Conservation (phyloP, 2,329 filamentous ascomycete species). For the Aspergillus luchuensis region DNA sequence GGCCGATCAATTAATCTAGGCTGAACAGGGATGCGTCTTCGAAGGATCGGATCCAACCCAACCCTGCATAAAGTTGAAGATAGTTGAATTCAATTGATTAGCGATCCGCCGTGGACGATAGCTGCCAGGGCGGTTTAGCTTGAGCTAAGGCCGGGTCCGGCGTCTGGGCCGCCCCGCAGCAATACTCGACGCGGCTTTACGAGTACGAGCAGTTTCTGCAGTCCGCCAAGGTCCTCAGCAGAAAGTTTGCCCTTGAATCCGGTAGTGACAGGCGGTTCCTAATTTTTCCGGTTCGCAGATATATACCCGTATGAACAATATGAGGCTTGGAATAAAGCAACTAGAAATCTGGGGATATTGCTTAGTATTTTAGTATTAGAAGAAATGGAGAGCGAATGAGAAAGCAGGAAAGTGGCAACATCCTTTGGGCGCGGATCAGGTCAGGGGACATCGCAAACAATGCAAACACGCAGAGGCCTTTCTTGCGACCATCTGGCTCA, state of each 20-base stretch:
- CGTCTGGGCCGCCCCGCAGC: conserved; percentile 19
- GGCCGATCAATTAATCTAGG: neutral
- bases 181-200: neutral
- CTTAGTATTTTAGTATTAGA: too few species aligned
- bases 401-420: neutral
- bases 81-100: neutral
- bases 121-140: conserved; percentile 7
- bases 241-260: neutral
- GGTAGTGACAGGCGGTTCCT: neutral
- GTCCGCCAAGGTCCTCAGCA: neutral
- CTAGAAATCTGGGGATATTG: too few species aligned
- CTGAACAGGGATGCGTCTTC: neutral
- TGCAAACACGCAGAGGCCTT: conserved; percentile 22
- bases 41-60: neutral
- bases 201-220: neutral
- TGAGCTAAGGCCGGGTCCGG: conserved; percentile 12
- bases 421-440: neutral
- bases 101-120: neutral
- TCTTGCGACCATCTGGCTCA: neutral
- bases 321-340: too few species aligned
- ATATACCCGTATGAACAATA: too few species aligned
- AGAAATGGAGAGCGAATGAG: neutral
- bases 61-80: neutral
- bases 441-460: conserved; percentile 24
- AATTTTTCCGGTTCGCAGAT: neutral